phyloP scores from a whole-genome alignment of 495 filamentous ascomycete species.

The Tetracladium setigerum region DNA sequence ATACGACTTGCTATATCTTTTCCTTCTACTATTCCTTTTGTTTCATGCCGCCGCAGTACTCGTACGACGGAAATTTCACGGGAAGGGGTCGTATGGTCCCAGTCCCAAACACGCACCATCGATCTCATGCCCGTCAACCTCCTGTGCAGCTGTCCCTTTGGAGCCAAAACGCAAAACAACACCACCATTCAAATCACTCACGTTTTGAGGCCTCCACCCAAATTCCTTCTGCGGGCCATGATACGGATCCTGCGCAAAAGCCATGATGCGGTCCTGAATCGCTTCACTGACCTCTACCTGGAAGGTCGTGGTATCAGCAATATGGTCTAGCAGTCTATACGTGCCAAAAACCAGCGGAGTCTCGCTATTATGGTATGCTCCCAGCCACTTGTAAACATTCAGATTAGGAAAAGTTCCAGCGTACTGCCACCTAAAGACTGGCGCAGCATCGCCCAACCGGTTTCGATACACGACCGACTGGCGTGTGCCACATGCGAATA shows the following conservation, averaged over 20 bases:
- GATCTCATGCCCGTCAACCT: slow-evolving; percentile 21
- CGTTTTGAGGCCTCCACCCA: slow-evolving; percentile 31
- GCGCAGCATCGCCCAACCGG: neutral
- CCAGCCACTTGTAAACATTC: slow-evolving; percentile 34
- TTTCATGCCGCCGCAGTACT: no score
- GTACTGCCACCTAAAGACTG: slow-evolving; percentile 36
- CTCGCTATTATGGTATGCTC: slow-evolving; percentile 43
- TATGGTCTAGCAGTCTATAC: slow-evolving; percentile 34
- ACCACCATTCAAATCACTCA: slow-evolving; percentile 21
- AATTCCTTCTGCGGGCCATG: slow-evolving; percentile 35
- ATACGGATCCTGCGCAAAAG: slow-evolving; percentile 30
- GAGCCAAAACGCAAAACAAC: slow-evolving; percentile 26
- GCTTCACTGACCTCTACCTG: slow-evolving; percentile 29
- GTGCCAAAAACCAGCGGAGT: slow-evolving; percentile 39
- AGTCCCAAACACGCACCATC: slow-evolving; percentile 25
- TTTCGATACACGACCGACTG: neutral
- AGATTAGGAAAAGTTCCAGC: slow-evolving; percentile 38
- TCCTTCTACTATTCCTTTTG: no score
- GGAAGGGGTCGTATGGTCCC: slow-evolving; percentile 18
- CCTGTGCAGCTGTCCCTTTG: slow-evolving; percentile 21
- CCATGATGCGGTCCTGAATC: slow-evolving; percentile 40
- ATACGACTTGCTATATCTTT: no score
- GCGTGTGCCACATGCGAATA: neutral
- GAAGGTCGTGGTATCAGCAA: slow-evolving; percentile 23
- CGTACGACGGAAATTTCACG: no score